These are phyloP conservation scores for Pseudocercospora vitis DNA, from an alignment of 2,329 filamentous ascomycete genomes.

Conservation along the genomic window DNA sequence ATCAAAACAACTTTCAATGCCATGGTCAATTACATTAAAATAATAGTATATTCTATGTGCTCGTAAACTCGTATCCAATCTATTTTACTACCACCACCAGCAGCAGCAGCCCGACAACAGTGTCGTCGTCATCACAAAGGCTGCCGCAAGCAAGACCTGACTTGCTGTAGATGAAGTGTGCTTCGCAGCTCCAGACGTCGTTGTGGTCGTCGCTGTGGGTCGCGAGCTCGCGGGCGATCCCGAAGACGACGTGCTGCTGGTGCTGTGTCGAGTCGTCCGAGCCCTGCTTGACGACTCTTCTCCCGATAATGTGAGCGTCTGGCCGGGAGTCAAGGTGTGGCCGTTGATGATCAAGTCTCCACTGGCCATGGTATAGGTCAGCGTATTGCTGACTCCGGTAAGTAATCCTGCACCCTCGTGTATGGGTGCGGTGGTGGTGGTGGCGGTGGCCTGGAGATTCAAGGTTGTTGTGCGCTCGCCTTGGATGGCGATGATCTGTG, in stretches of 20 bases:
- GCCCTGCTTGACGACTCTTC: background rate
- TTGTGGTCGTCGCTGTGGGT: background rate
- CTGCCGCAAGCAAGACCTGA: background rate
- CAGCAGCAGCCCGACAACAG: no score
- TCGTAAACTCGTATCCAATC: no score
- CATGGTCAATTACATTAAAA: no score
- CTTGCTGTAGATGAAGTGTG: background rate
- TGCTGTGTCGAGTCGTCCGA: background rate
- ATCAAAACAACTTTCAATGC: no score
- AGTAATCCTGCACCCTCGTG: background rate
- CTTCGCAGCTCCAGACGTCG: background rate
- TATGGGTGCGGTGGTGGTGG: background rate
- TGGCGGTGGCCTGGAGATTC: constrained; percentile 6
- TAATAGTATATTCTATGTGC: no score
- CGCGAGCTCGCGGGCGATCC: background rate
- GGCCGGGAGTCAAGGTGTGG: constrained; percentile 4
- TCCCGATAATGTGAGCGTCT: background rate
- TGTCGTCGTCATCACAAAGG: background rate
- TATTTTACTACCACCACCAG: no score
- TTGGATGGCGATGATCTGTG: background rate
- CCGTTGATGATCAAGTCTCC: constrained; percentile 8
- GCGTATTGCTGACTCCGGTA: constrained; percentile 3
- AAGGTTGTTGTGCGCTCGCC: background rate
- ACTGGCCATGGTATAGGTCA: background rate
- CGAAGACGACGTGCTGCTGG: background rate